These are phyloP conservation scores for Metschnikowia reukaufii DNA, from an alignment of 805 yeast species.

Conservation along the genomic window DNA sequence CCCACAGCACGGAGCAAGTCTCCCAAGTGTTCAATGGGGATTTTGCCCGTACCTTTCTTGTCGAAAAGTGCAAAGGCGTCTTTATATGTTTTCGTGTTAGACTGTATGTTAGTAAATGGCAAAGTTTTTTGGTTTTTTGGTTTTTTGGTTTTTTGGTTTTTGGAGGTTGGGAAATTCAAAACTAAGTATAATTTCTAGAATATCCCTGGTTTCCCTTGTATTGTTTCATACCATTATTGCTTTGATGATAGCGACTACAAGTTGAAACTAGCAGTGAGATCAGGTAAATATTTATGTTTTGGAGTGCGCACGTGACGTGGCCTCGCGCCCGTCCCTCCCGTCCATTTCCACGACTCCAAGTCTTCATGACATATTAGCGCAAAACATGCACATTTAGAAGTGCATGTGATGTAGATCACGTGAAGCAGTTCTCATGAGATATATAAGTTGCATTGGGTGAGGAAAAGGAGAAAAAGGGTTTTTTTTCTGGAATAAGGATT, in stretches of 20 bases:
- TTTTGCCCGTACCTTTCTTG: slow-evolving; percentile 92
- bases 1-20: slow-evolving; percentile 96
- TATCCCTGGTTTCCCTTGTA: too few species aligned
- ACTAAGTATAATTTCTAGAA: too few species aligned
- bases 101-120: slow-evolving; percentile 21
- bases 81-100: slow-evolving; percentile 54
- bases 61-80: slow-evolving; percentile 97
- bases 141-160: too few species aligned
- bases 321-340: neutral
- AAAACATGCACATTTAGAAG: too few species aligned
- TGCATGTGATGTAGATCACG: too few species aligned
- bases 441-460: too few species aligned
- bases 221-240: neutral
- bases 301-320: slow-evolving; percentile 7
- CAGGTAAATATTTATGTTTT: neutral
- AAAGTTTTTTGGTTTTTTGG: too few species aligned
- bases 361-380: too few species aligned
- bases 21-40: slow-evolving; percentile 80
- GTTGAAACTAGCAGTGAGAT: neutral
- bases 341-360: neutral
- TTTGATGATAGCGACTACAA: neutral
- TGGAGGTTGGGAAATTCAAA: too few species aligned
- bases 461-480: too few species aligned
- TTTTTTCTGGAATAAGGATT: too few species aligned
- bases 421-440: too few species aligned